Conservation (phyloP, 305 asterid genomes). For the Fraxinus platypoda region DNA sequence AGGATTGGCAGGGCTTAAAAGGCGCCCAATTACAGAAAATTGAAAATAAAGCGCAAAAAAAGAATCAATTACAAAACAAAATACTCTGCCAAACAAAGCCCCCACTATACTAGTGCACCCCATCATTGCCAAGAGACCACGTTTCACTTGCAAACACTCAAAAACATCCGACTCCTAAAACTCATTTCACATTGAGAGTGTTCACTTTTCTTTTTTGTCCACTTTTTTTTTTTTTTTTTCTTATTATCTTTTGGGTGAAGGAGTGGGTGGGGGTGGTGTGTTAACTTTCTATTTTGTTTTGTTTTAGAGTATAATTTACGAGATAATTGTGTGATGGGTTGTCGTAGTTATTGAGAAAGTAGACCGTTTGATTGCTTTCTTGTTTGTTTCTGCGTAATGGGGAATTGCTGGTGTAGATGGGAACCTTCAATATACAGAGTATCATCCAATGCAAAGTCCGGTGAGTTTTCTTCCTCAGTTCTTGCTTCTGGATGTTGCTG, state of each 20-base stretch:
- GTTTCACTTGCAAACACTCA: constrained; percentile 18
- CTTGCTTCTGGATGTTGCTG: neutral
- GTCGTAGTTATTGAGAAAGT: constrained; percentile 22
- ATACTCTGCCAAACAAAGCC: constrained; percentile 19
- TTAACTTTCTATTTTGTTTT: neutral
- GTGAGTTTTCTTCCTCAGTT: constrained; percentile 31
- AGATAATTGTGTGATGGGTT: constrained; percentile 17
- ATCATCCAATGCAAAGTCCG: constrained; percentile 66
- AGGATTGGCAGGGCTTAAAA: constrained; percentile 29
- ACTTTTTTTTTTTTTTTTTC: neutral
- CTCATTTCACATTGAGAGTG: constrained; percentile 11
- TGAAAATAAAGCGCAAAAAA: constrained; percentile 22
- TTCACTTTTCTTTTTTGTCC: neutral
- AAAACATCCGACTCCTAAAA: constrained; percentile 4
- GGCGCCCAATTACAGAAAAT: neutral
- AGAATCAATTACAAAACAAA: neutral
- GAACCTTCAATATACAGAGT: constrained; percentile 53
- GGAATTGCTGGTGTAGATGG: constrained; percentile 66
- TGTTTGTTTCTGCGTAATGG: constrained; percentile 43
- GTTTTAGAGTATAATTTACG: neutral
- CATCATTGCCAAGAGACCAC: constrained; percentile 14
- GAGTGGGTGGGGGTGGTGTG: neutral
- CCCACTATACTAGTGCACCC: neutral
- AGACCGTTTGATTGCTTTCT: constrained; percentile 21
- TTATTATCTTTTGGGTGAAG: neutral